Evolutionary conservation across 179 eudicot species (phyloP).

Genomic region (Spinacia oleracea): DNA sequence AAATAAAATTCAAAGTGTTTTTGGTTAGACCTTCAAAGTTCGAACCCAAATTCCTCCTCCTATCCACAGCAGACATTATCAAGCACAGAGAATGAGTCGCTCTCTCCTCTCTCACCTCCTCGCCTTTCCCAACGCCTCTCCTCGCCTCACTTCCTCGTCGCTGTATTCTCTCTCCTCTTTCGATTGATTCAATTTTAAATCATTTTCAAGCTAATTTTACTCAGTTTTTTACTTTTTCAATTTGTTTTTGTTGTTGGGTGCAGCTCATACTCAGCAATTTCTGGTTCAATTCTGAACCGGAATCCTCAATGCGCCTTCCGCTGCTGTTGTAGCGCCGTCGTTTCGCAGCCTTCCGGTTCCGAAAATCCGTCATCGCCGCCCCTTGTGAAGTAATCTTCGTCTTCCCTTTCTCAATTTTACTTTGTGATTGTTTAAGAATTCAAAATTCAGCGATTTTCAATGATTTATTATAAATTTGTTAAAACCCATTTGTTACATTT

Average conservation of each 20-base stretch:
- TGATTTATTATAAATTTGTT: neutral
- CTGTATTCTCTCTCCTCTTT: conserved; percentile 34
- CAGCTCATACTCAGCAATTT: conserved; percentile 21
- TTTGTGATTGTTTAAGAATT: neutral
- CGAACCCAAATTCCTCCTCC: too few species aligned
- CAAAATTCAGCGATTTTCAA: neutral
- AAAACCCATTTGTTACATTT: neutral
- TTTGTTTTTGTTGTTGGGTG: neutral
- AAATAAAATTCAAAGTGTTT: too few species aligned
- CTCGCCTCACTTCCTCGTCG: conserved; percentile 46
- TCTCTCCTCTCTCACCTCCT: conserved; percentile 55
- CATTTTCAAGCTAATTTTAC: neutral
- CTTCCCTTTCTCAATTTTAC: neutral
- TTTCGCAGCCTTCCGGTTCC: neutral
- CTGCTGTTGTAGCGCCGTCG: conserved; percentile 18
- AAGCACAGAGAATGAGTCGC: conserved; percentile 45
- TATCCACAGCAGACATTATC: neutral
- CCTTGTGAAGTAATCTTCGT: conserved; percentile 17
- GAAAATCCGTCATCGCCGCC: neutral
- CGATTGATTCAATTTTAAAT: neutral
- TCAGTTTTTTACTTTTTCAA: neutral
- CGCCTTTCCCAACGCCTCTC: conserved; percentile 39
- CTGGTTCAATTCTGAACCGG: conserved; percentile 9
- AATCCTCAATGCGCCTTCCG: conserved; percentile 21
- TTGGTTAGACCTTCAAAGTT: too few species aligned